phyloP scores from a whole-genome alignment of 371 early-diverging fungal genomes.

The Lichtheimia corymbifera region DNA sequence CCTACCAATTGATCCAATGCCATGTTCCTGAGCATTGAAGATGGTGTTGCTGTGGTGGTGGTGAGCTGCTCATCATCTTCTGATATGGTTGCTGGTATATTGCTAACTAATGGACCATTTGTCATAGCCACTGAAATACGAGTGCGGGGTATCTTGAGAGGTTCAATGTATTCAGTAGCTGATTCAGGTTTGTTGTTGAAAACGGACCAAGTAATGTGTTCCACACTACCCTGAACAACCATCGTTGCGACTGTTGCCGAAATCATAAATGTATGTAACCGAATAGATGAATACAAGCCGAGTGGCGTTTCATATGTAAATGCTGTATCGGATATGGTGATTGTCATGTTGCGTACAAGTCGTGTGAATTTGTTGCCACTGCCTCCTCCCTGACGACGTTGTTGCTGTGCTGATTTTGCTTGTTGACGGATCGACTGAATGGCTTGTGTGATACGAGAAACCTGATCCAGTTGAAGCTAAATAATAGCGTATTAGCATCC shows the following conservation, averaged over 20 bases:
- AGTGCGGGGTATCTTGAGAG: conserved; percentile 19
- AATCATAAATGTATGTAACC: conserved; percentile 14
- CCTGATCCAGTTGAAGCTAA: conserved; percentile 11
- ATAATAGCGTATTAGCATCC: too few relatives aligned
- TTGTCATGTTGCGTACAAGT: conserved; percentile 19
- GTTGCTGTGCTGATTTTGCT: background rate
- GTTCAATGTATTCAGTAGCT: conserved; percentile 18
- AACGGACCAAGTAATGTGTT: conserved; percentile 19
- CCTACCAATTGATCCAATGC: conserved; percentile 3
- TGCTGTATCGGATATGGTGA: conserved; percentile 21
- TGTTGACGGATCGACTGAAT: conserved; percentile 1
- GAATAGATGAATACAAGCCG: conserved; percentile 14
- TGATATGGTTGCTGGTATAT: conserved; percentile 16
- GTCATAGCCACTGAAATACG: background rate
- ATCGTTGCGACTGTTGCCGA: background rate
- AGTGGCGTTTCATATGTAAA: conserved; percentile 17
- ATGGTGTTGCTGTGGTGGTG: background rate
- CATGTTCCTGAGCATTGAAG: conserved; percentile 8
- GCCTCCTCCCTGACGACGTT: background rate
- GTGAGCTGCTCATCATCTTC: conserved; percentile 13
- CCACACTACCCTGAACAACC: conserved; percentile 19
- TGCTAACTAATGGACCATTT: background rate
- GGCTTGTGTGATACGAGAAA: conserved; percentile 1
- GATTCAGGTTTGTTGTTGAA: conserved; percentile 18
- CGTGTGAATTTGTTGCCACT: conserved; percentile 8